These are phyloP conservation scores for Parachaetomium inaequale DNA, from an alignment of 495 filamentous ascomycete genomes.

Conservation along the genomic window DNA sequence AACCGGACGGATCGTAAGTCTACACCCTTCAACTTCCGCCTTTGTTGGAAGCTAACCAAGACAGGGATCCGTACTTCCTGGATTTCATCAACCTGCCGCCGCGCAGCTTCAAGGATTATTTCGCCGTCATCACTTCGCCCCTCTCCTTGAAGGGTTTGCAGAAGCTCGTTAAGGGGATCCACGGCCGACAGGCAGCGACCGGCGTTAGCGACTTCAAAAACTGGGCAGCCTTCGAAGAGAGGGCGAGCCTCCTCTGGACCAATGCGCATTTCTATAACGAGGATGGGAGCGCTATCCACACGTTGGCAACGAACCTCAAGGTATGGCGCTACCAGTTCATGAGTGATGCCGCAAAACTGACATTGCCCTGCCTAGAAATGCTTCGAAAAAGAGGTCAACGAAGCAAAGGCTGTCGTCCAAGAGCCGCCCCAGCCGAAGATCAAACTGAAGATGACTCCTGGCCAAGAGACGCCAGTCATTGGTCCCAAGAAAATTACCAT, in stretches of 20 bases:
- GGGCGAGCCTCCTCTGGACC: constrained; percentile 71
- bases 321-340: constrained; percentile 40
- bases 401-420: constrained; percentile 61
- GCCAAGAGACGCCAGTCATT: constrained; percentile 33
- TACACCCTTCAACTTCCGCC: constrained; percentile 12
- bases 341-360: neutral
- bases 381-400: constrained; percentile 61
- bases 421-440: constrained; percentile 71
- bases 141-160: constrained; percentile 67
- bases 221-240: constrained; percentile 78
- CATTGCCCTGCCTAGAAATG: constrained; percentile 42
- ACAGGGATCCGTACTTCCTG: constrained; percentile 50
- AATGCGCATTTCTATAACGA: constrained; percentile 89
- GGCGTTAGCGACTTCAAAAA: constrained; percentile 67
- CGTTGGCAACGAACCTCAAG: constrained; percentile 69
- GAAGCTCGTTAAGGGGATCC: constrained; percentile 65
- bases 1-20: constrained; percentile 60
- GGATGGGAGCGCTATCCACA: constrained; percentile 74
- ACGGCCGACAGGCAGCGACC: constrained; percentile 60
- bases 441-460: constrained; percentile 62
- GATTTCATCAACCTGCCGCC: constrained; percentile 66
- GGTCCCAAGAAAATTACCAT: constrained; percentile 53
- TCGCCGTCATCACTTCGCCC: constrained; percentile 67
- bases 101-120: constrained; percentile 67
- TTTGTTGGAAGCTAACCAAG: constrained; percentile 27